Evolutionary conservation across 83 land plant species (phyloP), one percentile per base, ranked within the genome.

Genomic region (Diphasiastrum complanatum): DNA sequence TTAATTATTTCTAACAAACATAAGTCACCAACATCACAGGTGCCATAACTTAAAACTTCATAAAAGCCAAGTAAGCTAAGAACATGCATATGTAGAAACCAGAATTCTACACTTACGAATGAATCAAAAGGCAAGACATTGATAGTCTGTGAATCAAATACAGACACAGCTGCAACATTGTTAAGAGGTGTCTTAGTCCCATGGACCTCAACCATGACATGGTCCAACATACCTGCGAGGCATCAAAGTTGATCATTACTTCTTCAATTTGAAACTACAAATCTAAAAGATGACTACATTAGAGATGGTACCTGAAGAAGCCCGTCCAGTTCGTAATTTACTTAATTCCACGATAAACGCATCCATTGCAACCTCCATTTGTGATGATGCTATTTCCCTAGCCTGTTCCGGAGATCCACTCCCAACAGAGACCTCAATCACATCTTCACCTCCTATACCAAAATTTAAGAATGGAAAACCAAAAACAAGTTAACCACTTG

Each of bases 181-280:
- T 63, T 77, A 40, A 93, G 71, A 5, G 86, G 80, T 35, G 74
- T 51, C 72, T 78, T 78, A 22, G 75, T 67, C 33, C 88, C 89
- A 67, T 68, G 48, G 25, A 72, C 66, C 28, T 83, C 91, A 23
- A 86, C 81, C 23, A 57, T 68, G 33, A 93, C 83, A 81, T 93
- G 99, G 66, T 93, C 99, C 48, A 93, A 83, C 92, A 89, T 89
- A 27, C 97, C 97, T 91, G 84, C 28, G 72, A 37, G 47, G 32
- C 55, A 18, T 59, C 5, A 33, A 18, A 27, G 36, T 2, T 50
- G 18, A 60, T 64, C 11, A 12, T 41, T 6, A 29, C 27, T 12
- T 24, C 16, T 28, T 23, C 4, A 18, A 52, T 4, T 29, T 29
- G 2, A n/a, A n/a, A n/a, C n/a, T n/a, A n/a, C n/a, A n/a, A n/a